Conservation (phyloP, 2,329 filamentous ascomycete species). For the Fusarium neocosmosporiellum region DNA sequence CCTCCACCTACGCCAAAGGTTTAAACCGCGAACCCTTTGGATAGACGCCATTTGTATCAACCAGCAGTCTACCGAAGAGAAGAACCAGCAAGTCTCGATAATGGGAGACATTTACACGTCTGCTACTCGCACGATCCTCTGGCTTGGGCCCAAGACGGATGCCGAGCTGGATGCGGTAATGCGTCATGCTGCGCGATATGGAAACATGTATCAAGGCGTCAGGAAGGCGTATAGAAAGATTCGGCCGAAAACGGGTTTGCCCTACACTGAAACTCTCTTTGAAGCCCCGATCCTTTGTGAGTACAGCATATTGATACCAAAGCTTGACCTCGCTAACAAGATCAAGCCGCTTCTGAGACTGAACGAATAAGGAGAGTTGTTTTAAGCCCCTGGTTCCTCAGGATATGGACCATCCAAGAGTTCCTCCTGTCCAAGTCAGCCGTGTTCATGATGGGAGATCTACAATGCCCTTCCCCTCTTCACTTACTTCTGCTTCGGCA, state of each 20-base stretch:
- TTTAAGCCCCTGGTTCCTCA: neutral
- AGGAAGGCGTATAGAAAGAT: neutral
- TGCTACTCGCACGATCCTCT: neutral
- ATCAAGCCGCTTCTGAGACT: neutral
- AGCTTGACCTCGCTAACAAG: neutral
- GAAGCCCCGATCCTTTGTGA: neutral
- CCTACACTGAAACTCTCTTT: neutral
- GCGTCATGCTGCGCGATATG: neutral
- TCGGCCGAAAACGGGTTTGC: neutral
- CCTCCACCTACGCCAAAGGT: neutral
- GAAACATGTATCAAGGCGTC: neutral
- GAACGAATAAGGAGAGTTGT: neutral
- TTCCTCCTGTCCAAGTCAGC: neutral
- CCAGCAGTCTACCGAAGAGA: neutral
- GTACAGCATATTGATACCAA: neutral
- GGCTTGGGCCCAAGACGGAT: neutral
- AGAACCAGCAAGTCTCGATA: neutral
- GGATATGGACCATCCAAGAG: neutral
- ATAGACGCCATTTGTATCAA: neutral
- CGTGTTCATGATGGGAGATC: neutral
- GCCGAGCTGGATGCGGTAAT: neutral
- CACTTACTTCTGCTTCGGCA: neutral
- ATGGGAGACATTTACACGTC: neutral
- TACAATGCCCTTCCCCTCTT: neutral
- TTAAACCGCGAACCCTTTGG: neutral